Percentiles rank a stretch among this genome's conserved stretches.
These are phyloP conservation scores for Ashbya aceris DNA, from an alignment of 1,139 yeast genomes.

Conservation along the genomic window DNA sequence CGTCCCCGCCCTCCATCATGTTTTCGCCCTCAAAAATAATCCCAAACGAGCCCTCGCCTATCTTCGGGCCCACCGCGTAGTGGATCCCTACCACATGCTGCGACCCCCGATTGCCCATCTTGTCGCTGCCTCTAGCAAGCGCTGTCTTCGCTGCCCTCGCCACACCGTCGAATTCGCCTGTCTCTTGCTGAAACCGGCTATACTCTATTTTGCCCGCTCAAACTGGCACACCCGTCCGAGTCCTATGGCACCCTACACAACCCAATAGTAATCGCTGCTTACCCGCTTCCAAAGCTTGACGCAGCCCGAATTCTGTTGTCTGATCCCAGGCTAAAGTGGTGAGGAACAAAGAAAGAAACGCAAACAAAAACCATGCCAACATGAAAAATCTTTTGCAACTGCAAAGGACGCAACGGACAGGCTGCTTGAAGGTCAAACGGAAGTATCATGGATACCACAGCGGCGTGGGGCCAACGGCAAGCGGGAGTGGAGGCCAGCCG, in stretches of 20 bases:
- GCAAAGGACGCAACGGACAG: neutral
- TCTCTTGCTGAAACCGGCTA: too few relatives aligned
- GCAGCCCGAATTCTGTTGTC: neutral
- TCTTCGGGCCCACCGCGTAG: slow-evolving; percentile 91
- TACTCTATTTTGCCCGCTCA: neutral
- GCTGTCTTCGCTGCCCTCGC: neutral
- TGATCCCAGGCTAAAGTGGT: neutral
- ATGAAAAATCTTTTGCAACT: slow-evolving; percentile 1
- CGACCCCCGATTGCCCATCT: slow-evolving; percentile 9
- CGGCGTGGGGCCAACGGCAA: too few relatives aligned
- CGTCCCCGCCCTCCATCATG: slow-evolving; percentile 44
- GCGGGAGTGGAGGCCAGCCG: too few relatives aligned
- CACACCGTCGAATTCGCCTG: too few relatives aligned
- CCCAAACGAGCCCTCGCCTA: slow-evolving; percentile 98
- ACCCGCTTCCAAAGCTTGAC: too few relatives aligned
- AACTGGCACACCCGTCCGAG: neutral
- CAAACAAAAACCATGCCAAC: neutral
- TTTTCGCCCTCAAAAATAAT: slow-evolving; percentile 93
- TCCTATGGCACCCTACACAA: neutral
- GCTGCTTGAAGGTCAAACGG: neutral
- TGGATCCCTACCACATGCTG: slow-evolving; percentile 58
- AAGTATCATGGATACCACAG: neutral
- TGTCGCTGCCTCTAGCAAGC: neutral
- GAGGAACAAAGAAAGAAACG: slow-evolving; percentile 1
- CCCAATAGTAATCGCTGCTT: too few relatives aligned